Evolutionary conservation across 768 basidiomycete species (phyloP), one percentile per base, ranked within the genome.

Genomic region (Infundibulicybe gibba): DNA sequence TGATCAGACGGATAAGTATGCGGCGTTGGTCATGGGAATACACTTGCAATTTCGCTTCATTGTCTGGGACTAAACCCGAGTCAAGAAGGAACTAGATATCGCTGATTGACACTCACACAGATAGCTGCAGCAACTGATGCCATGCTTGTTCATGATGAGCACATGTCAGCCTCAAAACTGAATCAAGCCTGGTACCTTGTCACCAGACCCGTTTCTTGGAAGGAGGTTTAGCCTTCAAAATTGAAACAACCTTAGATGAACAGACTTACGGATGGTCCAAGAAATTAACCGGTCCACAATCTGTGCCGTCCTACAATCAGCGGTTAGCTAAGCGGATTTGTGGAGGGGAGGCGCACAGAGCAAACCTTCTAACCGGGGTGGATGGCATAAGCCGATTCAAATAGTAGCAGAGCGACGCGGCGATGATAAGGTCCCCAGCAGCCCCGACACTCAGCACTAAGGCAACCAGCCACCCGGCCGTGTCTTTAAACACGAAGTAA

Each of bases 391-490:
- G 11, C 40, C 47, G 30, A 20, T 47, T 42, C 41, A 56, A 19
- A 40, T 59, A 60, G 17, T 52, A 57, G n/a, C 57, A 61, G 19
- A 62, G 45, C 6, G 54, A 50, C 10, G 21, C 39, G 1, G 61
- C 56, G 32, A 64, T 54, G 16, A 57, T 42, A 2, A 65, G 51
- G 39, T 65, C 63, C 3, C 54, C 49, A 2, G 48, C 20, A 3
- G 56, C 60, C 6, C 59, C 59, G 4, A 63, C 39, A 5, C 31
- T 50, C 19, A 63, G 44, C 3, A 53, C 40, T 4, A 47, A 8
- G 4, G 60, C 58, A 31, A 65, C 51, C n/a, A 61, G 34, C 63
- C 63, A 63, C 2, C 54, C 59, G 43, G 49, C 57, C 11, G 33
- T 50, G n/a, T 49, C 40, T 31, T 55, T 53, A 21, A 56, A 14